phyloP scores from a whole-genome alignment of 345 rosid genomes.

The Citrus medica region DNA sequence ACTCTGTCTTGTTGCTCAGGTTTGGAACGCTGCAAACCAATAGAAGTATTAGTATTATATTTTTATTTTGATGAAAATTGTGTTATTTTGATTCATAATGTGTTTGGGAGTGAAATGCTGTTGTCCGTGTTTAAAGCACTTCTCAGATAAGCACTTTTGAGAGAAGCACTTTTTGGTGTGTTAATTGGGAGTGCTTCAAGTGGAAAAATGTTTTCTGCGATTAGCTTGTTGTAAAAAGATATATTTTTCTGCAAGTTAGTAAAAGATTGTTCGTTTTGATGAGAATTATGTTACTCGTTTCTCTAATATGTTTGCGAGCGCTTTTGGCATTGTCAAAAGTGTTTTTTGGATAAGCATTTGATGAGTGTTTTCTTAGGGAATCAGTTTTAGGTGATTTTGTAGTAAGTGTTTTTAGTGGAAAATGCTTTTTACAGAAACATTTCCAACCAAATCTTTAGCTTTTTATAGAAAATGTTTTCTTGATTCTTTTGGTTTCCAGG shows the following conservation, averaged over 20 bases:
- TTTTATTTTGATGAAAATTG: not conserved
- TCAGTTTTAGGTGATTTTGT: not conserved
- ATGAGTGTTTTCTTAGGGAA: not conserved
- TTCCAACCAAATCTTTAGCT: not conserved
- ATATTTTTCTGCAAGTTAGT: not conserved
- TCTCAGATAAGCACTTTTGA: not conserved
- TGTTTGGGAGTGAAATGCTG: not conserved
- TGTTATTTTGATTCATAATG: not conserved
- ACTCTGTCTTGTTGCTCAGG: conserved; percentile 84
- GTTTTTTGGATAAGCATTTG: not conserved
- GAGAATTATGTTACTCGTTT: not conserved
- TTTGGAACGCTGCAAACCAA: conserved; percentile 1
- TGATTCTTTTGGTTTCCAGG: conserved; percentile 25
- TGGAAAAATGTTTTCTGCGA: not conserved
- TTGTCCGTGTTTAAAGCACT: not conserved
- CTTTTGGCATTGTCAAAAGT: not conserved
- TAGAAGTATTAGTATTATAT: too few species aligned
- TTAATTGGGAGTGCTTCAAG: too few species aligned
- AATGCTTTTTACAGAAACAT: not conserved
- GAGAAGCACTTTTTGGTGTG: not conserved
- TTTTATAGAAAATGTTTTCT: not conserved
- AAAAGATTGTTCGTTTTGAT: not conserved
- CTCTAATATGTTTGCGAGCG: not conserved
- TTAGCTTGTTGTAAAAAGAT: not conserved
- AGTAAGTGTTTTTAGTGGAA: not conserved